Conservation (phyloP, 2,329 filamentous ascomycete genomes). For the Sclerotinia borealis region DNA sequence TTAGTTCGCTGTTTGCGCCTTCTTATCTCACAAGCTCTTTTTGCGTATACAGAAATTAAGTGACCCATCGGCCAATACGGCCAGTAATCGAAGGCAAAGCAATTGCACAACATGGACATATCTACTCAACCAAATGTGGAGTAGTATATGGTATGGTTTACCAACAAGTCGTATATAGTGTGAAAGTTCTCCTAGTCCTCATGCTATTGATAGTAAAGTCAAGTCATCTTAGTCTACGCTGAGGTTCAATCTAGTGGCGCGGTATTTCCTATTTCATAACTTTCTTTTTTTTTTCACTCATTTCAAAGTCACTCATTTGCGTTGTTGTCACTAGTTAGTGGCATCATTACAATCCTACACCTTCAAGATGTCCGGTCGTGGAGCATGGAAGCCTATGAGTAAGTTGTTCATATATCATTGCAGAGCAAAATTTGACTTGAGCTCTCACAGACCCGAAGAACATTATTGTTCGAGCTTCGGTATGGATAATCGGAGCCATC, state of each 20-base stretch:
- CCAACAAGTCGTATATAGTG: constrained; percentile 1
- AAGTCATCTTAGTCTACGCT: not conserved
- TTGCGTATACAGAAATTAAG: not conserved
- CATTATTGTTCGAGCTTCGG: constrained; percentile 3
- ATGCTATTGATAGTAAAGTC: not conserved
- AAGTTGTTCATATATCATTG: not conserved
- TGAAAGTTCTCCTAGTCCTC: not conserved
- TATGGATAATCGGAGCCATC: constrained; percentile 8
- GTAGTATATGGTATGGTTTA: not conserved
- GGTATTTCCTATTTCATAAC: not conserved
- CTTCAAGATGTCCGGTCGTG: not conserved
- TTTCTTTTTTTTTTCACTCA: constrained; percentile 4
- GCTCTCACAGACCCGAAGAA: constrained; percentile 1
- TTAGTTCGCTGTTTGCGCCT: not conserved
- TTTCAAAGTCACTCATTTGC: not conserved
- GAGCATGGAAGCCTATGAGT: constrained; percentile 10
- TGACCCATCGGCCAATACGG: not conserved
- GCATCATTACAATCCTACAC: not conserved
- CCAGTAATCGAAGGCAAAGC: not conserved
- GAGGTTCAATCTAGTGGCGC: not conserved
- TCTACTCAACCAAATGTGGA: not conserved
- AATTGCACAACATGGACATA: not conserved
- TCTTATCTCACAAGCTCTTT: not conserved
- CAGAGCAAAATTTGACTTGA: not conserved
- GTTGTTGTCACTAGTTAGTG: not conserved